Evolutionary conservation across 345 rosid genomes (phyloP).

Genomic region (Salix brachista): DNA sequence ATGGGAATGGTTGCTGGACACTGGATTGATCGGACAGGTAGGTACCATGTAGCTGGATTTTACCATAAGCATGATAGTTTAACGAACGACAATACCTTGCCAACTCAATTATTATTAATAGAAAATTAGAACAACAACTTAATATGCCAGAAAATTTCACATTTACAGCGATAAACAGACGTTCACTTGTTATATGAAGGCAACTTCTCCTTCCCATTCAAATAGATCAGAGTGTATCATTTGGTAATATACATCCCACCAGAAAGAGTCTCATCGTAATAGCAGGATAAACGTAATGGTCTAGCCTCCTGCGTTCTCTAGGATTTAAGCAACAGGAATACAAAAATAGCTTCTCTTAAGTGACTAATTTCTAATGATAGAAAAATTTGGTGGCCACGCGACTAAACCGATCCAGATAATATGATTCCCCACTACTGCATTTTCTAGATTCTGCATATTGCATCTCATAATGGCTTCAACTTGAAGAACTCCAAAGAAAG

Average conservation of each 20-base stretch:
- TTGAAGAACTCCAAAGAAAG: background rate
- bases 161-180: background rate
- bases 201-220: background rate
- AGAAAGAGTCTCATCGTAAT: background rate
- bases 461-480: background rate
- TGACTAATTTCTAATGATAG: background rate
- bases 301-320: background rate
- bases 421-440: background rate
- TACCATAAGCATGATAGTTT: conserved; percentile 8
- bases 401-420: background rate
- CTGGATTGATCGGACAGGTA: conserved; percentile 86
- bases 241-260: background rate
- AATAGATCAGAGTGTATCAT: background rate
- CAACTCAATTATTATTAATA: conserved; percentile 4
- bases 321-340: background rate
- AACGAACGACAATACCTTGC: background rate
- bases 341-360: background rate
- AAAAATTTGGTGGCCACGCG: background rate
- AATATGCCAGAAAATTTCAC: background rate
- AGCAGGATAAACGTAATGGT: background rate
- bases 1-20: conserved; percentile 86
- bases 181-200: background rate
- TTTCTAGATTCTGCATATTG: background rate
- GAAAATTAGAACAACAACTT: background rate
- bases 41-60: conserved; percentile 26